Percentiles rank a stretch among this genome's conserved stretches.
These are phyloP conservation scores for Trapa bicornis DNA, from an alignment of 345 rosid genomes.

Conservation along the genomic window DNA sequence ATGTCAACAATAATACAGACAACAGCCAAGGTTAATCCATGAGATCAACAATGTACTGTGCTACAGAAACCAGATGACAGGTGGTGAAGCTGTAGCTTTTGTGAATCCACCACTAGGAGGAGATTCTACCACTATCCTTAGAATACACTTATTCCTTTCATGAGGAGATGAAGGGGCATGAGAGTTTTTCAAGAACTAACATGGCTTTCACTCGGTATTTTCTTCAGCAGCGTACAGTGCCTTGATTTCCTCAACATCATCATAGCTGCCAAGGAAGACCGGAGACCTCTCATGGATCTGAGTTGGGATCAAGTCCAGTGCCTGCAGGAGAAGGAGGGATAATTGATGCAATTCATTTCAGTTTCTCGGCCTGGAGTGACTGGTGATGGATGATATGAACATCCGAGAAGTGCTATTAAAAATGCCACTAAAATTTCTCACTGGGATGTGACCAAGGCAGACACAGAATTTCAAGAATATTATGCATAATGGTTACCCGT, in stretches of 20 bases:
- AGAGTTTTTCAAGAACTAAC: neutral
- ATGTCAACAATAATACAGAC: no score
- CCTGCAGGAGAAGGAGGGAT: conserved; percentile 25
- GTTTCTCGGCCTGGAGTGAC: neutral
- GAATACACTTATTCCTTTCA: neutral
- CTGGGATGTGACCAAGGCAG: neutral
- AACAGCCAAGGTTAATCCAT: no score
- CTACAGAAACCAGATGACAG: no score
- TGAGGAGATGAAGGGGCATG: neutral
- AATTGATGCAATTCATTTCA: neutral
- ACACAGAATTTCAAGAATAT: neutral
- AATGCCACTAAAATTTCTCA: neutral
- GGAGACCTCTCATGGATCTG: conserved; percentile 87
- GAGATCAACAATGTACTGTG: no score
- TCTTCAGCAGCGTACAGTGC: conserved; percentile 56
- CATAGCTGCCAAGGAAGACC: conserved; percentile 85
- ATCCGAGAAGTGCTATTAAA: neutral
- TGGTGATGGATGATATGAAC: no score
- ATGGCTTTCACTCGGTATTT: conserved; percentile 16
- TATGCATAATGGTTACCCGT: conserved; percentile 33
- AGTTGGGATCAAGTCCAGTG: conserved; percentile 65
- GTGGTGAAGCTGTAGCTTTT: neutral
- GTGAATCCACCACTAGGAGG: neutral
- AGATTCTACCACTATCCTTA: neutral
- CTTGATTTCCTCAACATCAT: conserved; percentile 91